These are phyloP conservation scores for Euphorbia celastroides DNA, from an alignment of 441 rosid genomes.

Conservation along the genomic window DNA sequence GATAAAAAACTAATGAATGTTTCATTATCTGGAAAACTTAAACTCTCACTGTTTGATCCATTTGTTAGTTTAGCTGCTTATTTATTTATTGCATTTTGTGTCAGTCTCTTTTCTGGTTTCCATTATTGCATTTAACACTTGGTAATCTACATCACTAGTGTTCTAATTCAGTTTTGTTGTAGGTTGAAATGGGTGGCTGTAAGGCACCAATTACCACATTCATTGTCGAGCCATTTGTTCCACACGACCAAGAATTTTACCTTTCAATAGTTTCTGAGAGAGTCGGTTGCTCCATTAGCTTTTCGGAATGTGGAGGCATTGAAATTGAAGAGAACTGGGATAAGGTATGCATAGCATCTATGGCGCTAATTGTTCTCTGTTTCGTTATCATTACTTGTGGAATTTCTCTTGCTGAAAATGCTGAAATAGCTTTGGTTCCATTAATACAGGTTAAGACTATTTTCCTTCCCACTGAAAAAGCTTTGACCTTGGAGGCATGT, in stretches of 20 bases:
- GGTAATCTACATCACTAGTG: constrained; percentile 10
- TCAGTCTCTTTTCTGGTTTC: too few relatives aligned
- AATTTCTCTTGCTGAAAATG: not conserved
- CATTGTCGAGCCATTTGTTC: constrained; percentile 80
- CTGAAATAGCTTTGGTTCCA: constrained; percentile 10
- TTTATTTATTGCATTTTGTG: too few relatives aligned
- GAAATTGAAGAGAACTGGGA: constrained; percentile 95
- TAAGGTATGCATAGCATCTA: constrained; percentile 35
- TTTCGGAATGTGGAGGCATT: constrained; percentile 85
- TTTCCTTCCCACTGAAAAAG: constrained; percentile 56
- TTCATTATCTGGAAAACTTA: too few relatives aligned
- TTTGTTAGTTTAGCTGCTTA: too few relatives aligned
- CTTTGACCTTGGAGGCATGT: constrained; percentile 59
- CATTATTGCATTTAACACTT: constrained; percentile 3
- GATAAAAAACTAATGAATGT: too few relatives aligned
- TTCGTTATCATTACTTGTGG: not conserved
- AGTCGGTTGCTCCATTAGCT: constrained; percentile 71
- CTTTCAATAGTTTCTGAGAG: constrained; percentile 71
- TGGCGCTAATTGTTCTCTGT: not conserved
- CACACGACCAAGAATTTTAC: constrained; percentile 74
- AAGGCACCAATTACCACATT: constrained; percentile 82
- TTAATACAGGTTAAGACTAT: constrained; percentile 61
- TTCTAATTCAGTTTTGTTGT: constrained; percentile 8
- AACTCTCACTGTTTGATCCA: too few relatives aligned
- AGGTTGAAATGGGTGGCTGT: constrained; percentile 92